Conservation (phyloP, 228 moss, liverwort and hornwort genomes). For the Sphagnum magellanicum region DNA sequence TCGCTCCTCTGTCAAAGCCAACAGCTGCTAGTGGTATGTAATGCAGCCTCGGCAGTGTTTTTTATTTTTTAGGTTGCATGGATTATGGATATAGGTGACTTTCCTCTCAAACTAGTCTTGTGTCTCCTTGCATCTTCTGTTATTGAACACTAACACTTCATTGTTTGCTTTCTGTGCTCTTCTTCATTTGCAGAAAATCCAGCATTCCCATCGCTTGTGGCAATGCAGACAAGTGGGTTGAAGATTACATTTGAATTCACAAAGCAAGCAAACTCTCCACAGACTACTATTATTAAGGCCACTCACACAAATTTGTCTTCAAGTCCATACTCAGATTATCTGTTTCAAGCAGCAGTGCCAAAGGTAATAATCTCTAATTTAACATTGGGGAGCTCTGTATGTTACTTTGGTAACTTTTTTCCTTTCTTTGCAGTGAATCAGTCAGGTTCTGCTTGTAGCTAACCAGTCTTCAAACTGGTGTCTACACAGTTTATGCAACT, state of each 20-base stretch:
- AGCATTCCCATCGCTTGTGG: constrained; percentile 59
- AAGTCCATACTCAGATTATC: constrained; percentile 61
- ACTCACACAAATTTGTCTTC: constrained; percentile 65
- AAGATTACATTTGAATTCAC: constrained; percentile 76
- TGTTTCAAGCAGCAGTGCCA: constrained; percentile 86
- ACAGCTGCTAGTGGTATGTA: constrained; percentile 4
- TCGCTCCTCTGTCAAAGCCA: constrained; percentile 12
- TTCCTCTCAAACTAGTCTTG: too few species aligned
- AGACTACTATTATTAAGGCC: constrained; percentile 60
- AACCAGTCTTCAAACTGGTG: not conserved
- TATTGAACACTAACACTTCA: too few species aligned
- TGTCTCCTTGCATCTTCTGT: too few species aligned
- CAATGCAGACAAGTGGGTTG: constrained; percentile 62
- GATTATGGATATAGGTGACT: too few species aligned
- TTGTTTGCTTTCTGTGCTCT: too few species aligned
- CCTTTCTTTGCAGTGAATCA: not conserved
- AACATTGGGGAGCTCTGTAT: too few species aligned
- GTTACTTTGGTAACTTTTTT: too few species aligned
- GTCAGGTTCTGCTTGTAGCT: not conserved
- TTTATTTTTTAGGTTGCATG: not conserved
- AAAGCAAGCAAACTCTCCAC: constrained; percentile 38
- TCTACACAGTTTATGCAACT: constrained; percentile 68
- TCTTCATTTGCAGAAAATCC: not conserved
- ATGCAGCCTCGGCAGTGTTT: not conserved
- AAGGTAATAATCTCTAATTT: constrained; percentile 30